phyloP scores from a whole-genome alignment of 768 basidiomycete species.

The Mycena rebaudengoi region DNA sequence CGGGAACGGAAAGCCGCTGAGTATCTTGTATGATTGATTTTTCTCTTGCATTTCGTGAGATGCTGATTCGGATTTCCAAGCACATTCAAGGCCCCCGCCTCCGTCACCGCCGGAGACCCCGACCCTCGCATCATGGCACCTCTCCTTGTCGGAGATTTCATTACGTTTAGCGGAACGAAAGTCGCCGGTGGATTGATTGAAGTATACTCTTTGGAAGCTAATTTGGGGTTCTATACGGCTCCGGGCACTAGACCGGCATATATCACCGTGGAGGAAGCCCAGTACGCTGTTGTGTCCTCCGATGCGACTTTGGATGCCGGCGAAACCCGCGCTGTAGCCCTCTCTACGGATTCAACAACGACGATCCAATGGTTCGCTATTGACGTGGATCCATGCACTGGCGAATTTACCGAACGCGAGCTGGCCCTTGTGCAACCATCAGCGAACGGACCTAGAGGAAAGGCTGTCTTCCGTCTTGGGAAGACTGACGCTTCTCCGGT shows the following conservation, averaged over 20 bases:
- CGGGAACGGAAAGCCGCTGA: neutral
- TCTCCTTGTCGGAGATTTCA: slow-evolving; percentile 26
- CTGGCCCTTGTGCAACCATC: slow-evolving; percentile 4
- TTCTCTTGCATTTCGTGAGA: neutral
- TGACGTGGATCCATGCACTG: slow-evolving; percentile 33
- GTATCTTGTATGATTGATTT: neutral
- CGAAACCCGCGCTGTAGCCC: neutral
- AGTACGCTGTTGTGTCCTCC: neutral
- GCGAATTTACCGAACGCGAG: slow-evolving; percentile 21
- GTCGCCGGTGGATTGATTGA: slow-evolving; percentile 15
- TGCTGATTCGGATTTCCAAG: neutral
- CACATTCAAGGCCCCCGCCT: slow-evolving; percentile 18
- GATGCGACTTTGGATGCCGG: neutral
- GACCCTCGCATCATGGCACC: slow-evolving; percentile 1
- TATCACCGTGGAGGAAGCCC: slow-evolving; percentile 16
- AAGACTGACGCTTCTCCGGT: slow-evolving; percentile 20
- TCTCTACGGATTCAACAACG: neutral
- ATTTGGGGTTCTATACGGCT: slow-evolving; percentile 27
- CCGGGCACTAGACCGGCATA: slow-evolving; percentile 28
- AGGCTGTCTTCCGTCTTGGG: slow-evolving; percentile 9
- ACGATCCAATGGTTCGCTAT: slow-evolving; percentile 28
- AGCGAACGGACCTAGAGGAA: neutral
- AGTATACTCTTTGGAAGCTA: slow-evolving; percentile 26
- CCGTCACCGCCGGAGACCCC: neutral
- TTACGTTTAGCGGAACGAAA: slow-evolving; percentile 29